phyloP scores from a whole-genome alignment of 306 rosid species.

The Prinsepia uniflora region DNA sequence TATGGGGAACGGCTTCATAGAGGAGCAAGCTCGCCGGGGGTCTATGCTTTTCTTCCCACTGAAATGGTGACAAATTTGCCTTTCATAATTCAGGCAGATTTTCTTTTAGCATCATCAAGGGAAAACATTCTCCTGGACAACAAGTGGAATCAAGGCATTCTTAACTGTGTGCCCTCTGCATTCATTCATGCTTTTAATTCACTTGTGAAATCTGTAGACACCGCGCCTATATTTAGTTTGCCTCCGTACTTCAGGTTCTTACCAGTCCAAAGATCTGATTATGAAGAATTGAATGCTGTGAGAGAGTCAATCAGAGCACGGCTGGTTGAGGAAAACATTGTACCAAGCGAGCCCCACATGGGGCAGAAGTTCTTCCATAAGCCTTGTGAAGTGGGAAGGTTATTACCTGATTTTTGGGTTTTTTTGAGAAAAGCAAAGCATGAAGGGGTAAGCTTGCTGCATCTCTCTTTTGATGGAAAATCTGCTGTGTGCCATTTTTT shows the following conservation, averaged over 20 bases:
- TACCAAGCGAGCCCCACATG: slow-evolving; percentile 53
- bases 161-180: slow-evolving; percentile 54
- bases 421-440: slow-evolving; percentile 39
- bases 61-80: slow-evolving; percentile 71
- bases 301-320: slow-evolving; percentile 45
- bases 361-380: slow-evolving; percentile 56
- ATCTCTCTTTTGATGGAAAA: slow-evolving; percentile 51
- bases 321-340: slow-evolving; percentile 37
- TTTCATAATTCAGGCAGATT: slow-evolving; percentile 74
- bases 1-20: slow-evolving; percentile 41
- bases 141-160: slow-evolving; percentile 80
- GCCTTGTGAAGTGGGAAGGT: slow-evolving; percentile 57
- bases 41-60: slow-evolving; percentile 75
- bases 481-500: slow-evolving; percentile 48
- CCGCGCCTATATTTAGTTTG: slow-evolving; percentile 52
- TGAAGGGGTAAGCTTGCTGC: slow-evolving; percentile 37
- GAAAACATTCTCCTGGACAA: slow-evolving; percentile 60
- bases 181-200: slow-evolving; percentile 56
- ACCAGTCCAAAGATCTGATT: slow-evolving; percentile 42
- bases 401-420: slow-evolving; percentile 55
- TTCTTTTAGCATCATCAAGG: slow-evolving; percentile 68
- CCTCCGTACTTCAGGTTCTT: slow-evolving; percentile 44
- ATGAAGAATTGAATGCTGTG: slow-evolving; percentile 38
- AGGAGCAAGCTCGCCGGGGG: slow-evolving; percentile 47
- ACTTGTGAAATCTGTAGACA: slow-evolving; percentile 29